phyloP scores from a whole-genome alignment of 176 grass and related monocot genomes.

The Cocos nucifera region DNA sequence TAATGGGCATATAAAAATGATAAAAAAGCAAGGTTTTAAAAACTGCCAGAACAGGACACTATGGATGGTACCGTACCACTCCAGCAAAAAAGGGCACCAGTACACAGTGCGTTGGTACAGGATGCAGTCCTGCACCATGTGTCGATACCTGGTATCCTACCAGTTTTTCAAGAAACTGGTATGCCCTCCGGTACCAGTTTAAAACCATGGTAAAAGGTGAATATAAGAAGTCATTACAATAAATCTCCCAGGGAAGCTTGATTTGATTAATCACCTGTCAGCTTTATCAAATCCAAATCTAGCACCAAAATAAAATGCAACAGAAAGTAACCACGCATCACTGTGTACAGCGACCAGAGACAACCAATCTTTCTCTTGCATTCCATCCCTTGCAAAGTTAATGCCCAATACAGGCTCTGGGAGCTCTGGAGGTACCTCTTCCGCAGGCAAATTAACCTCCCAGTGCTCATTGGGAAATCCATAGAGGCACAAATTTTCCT shows the following conservation, averaged over 20 bases:
- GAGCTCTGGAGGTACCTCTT: conserved; percentile 92
- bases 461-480: conserved; percentile 90
- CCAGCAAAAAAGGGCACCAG: no score
- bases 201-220: no score
- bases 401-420: conserved; percentile 93
- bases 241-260: no score
- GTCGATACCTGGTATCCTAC: no score
- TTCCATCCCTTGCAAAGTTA: conserved; percentile 95
- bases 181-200: no score
- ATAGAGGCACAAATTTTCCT: conserved; percentile 92
- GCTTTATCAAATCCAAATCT: conserved; percentile 88
- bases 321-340: conserved; percentile 82
- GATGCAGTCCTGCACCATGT: no score
- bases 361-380: conserved; percentile 97
- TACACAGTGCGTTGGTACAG: no score
- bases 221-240: neutral
- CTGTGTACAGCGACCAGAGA: conserved; percentile 91
- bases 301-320: conserved; percentile 96
- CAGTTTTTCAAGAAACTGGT: no score
- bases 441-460: conserved; percentile 97
- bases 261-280: conserved; percentile 50
- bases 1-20: no score
- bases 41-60: neutral
- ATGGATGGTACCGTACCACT: no score
- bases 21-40: neutral